phyloP scores from a whole-genome alignment of 2,329 filamentous ascomycete genomes.

The Dactylellina parvicollis region DNA sequence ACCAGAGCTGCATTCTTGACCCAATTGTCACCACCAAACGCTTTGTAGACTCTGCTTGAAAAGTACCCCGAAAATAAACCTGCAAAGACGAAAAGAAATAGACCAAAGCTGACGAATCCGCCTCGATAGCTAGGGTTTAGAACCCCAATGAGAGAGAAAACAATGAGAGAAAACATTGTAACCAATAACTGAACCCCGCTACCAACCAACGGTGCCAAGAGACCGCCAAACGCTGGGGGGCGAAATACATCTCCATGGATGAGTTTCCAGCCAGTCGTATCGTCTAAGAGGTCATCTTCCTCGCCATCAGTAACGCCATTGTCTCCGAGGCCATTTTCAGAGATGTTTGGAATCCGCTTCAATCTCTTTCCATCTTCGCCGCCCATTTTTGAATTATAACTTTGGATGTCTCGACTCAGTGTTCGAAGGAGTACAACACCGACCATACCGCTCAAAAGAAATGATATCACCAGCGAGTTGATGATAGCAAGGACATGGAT shows the following conservation, averaged over 20 bases:
- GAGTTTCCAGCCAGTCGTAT: conserved; percentile 87
- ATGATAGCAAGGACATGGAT: conserved; percentile 90
- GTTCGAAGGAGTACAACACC: conserved; percentile 83
- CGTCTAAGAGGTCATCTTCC: conserved; percentile 79
- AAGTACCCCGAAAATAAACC: conserved; percentile 88
- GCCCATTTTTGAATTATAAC: conserved; percentile 70
- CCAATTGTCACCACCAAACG: conserved; percentile 79
- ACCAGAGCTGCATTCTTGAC: conserved; percentile 76
- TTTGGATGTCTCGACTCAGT: conserved; percentile 80
- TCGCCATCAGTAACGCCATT: conserved; percentile 62
- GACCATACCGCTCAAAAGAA: conserved; percentile 79
- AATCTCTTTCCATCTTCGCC: conserved; percentile 74
- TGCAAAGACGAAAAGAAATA: conserved; percentile 84
- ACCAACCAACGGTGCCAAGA: conserved; percentile 82
- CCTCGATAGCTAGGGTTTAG: conserved; percentile 90
- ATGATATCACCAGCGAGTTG: conserved; percentile 85
- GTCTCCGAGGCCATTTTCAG: conserved; percentile 71
- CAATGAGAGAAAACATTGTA: conserved; percentile 77
- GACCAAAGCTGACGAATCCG: conserved; percentile 83
- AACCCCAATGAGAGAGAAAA: conserved; percentile 78
- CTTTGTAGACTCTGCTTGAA: conserved; percentile 82
- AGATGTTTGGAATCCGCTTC: conserved; percentile 67
- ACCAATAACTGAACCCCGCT: conserved; percentile 88
- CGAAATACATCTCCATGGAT: conserved; percentile 90
- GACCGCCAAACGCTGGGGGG: conserved; percentile 73